These are phyloP conservation scores for Graphilbum sp. DNA, from an alignment of 2,329 filamentous ascomycete genomes.

Conservation along the genomic window DNA sequence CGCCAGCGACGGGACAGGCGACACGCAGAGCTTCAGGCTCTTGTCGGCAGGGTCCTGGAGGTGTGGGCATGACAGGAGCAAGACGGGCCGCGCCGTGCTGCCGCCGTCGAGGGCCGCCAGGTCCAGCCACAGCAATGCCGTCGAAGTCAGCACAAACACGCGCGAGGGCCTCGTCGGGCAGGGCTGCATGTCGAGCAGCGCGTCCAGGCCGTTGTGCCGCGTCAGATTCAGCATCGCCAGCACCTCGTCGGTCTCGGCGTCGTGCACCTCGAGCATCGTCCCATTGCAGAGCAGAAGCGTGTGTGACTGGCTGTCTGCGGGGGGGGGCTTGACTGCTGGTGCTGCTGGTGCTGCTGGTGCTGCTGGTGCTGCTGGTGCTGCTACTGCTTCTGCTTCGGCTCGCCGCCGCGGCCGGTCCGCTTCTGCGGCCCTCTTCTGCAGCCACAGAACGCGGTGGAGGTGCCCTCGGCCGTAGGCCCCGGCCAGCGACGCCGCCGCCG, in stretches of 20 bases:
- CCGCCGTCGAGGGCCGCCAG: constrained; percentile 10
- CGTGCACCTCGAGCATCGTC: constrained; percentile 14
- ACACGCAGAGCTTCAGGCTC: constrained; percentile 22
- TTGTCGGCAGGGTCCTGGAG: constrained; percentile 21
- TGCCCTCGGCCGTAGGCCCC: constrained; percentile 2
- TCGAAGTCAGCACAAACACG: constrained; percentile 43
- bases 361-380: too few species aligned
- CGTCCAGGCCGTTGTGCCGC: constrained; percentile 16
- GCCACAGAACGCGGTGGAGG: constrained; percentile 6
- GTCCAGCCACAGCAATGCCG: constrained; percentile 31
- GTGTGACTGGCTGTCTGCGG: not conserved
- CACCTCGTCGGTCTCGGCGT: constrained; percentile 5
- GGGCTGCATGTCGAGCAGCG: constrained; percentile 38
- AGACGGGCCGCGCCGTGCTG: constrained; percentile 3
- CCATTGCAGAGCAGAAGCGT: constrained; percentile 15
- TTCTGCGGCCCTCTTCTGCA: not conserved
- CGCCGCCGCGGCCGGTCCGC: not conserved
- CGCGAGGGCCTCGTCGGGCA: constrained; percentile 29
- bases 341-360: too few species aligned
- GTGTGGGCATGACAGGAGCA: constrained; percentile 28
- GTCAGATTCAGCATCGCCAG: constrained; percentile 7
- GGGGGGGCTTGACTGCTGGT: too few species aligned
- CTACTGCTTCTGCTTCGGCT: too few species aligned
- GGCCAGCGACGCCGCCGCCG: not conserved
- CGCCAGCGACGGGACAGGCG: constrained; percentile 9